Evolutionary conservation across 73 alveolate species (phyloP).

Genomic region (Tetrahymena borealis): DNA sequence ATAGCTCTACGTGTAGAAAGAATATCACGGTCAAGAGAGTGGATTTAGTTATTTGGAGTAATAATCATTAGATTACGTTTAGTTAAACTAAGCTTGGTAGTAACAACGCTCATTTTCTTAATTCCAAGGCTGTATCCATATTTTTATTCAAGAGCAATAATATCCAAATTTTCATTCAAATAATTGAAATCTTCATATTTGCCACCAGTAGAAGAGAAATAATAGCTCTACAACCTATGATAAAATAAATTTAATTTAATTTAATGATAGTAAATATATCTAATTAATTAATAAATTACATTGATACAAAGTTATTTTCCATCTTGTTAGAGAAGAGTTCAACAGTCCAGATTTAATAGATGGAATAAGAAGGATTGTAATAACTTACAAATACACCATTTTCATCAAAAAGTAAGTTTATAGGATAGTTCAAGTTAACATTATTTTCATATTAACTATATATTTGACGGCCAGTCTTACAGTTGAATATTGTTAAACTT

Average conservation of each 20-base stretch:
- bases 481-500: conserved; percentile 14
- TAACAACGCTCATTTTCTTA: conserved; percentile 6
- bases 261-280: not conserved
- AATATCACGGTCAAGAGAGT: conserved; percentile 19
- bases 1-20: conserved; percentile 40
- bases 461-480: conserved; percentile 19
- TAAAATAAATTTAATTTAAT: not conserved
- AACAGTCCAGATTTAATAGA: conserved; percentile 35
- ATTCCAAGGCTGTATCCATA: conserved; percentile 35
- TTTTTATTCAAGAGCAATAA: conserved; percentile 21
- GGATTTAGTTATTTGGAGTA: conserved; percentile 17
- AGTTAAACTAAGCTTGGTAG: conserved; percentile 12
- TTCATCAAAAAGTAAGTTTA: conserved; percentile 32
- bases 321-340: conserved; percentile 35
- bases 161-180: conserved; percentile 19
- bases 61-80: conserved; percentile 24
- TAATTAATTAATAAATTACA: not conserved
- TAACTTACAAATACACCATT: conserved; percentile 28
- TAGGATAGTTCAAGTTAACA: conserved; percentile 14
- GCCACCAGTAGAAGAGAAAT: conserved; percentile 7
- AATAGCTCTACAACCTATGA: conserved; percentile 27
- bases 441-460: conserved; percentile 9
- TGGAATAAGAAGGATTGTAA: conserved; percentile 12
- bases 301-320: conserved; percentile 2
- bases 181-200: conserved; percentile 2